phyloP scores from a whole-genome alignment of 2,329 filamentous ascomycete species.

The Colletotrichum paranaense region DNA sequence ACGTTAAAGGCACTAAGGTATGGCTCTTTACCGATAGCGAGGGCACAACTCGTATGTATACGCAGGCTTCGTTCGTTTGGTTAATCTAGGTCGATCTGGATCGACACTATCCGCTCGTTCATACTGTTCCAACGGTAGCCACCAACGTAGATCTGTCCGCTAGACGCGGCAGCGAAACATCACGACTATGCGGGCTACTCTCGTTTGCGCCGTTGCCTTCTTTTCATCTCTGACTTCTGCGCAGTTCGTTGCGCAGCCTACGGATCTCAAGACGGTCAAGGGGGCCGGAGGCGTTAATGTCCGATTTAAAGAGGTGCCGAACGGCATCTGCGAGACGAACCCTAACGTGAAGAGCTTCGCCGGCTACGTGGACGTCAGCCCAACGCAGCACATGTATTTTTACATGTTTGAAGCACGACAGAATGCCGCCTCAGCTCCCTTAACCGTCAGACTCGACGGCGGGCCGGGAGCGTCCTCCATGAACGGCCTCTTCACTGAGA shows the following conservation, averaged over 20 bases:
- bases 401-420: constrained; percentile 16
- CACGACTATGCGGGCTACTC: neutral
- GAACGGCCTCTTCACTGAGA: constrained; percentile 21
- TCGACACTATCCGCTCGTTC: neutral
- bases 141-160: neutral
- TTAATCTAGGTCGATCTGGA: neutral
- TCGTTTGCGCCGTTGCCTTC: neutral
- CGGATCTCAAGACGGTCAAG: constrained; percentile 4
- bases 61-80: neutral
- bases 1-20: neutral
- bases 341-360: constrained; percentile 16
- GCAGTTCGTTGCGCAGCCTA: constrained; percentile 15
- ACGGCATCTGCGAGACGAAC: constrained; percentile 22
- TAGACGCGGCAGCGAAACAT: neutral
- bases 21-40: neutral
- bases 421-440: neutral
- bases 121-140: neutral
- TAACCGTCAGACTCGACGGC: constrained; percentile 24
- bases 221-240: neutral
- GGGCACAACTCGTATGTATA: neutral
- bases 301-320: constrained; percentile 20
- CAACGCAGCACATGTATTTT: constrained; percentile 26
- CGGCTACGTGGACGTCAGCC: constrained; percentile 23
- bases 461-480: constrained; percentile 24
- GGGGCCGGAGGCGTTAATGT: constrained; percentile 10